Percentiles rank a stretch among this genome's conserved stretches.
Evolutionary conservation across 2,329 filamentous ascomycete species (phyloP).

Genomic region (Biscogniauxia mediterranea): DNA sequence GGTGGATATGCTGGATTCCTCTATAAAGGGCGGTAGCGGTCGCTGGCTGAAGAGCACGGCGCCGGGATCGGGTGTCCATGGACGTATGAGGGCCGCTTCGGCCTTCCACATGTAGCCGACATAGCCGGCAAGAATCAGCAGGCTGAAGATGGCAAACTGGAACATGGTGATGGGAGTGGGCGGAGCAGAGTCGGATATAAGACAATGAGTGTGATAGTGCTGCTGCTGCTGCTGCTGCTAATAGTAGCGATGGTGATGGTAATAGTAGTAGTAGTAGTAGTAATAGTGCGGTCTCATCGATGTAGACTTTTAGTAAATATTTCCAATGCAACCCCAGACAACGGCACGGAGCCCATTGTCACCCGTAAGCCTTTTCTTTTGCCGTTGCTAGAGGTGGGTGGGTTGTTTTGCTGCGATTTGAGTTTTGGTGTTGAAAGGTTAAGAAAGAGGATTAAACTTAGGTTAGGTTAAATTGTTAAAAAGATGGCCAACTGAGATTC

Average conservation of each 20-base stretch:
- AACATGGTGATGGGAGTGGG: slow-evolving; percentile 23
- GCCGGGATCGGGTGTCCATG: slow-evolving; percentile 50
- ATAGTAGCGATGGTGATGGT: no score
- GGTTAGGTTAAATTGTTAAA: no score
- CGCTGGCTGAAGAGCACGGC: slow-evolving; percentile 47
- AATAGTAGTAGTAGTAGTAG: neutral
- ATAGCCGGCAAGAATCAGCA: slow-evolving; percentile 39
- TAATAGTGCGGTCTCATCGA: neutral
- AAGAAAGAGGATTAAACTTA: neutral
- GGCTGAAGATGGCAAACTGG: slow-evolving; percentile 36
- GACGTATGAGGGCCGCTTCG: slow-evolving; percentile 43
- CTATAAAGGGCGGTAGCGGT: slow-evolving; percentile 45
- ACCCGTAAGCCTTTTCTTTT: slow-evolving; percentile 3
- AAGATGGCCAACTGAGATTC: no score
- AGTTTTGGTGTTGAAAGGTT: neutral
- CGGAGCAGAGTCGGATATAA: neutral
- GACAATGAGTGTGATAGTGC: no score
- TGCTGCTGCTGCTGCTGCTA: no score
- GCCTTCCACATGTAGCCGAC: slow-evolving; percentile 44
- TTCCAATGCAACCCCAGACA: slow-evolving; percentile 13
- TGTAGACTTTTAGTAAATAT: slow-evolving; percentile 9
- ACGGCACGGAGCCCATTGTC: slow-evolving; percentile 21
- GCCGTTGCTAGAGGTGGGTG: slow-evolving; percentile 1
- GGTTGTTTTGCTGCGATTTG: neutral
- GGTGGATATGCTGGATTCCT: slow-evolving; percentile 42